A percentile compares a stretch with the other conserved stretches of the same genome.
Conservation (phyloP, 2,329 filamentous ascomycete genomes). For the Botrytis byssoidea region DNA sequence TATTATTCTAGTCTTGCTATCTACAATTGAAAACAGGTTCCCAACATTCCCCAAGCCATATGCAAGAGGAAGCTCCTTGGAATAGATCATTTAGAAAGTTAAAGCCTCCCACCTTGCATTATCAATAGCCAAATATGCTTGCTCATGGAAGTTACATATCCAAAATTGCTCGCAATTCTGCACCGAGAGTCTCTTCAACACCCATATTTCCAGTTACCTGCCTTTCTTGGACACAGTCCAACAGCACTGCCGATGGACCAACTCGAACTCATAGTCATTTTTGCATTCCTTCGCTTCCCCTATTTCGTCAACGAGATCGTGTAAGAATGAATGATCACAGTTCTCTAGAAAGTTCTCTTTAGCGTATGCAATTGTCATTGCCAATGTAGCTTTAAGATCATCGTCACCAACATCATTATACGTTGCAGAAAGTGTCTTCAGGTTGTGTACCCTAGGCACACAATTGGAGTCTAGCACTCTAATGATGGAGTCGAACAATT, state of each 20-base stretch:
- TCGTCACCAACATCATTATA: neutral
- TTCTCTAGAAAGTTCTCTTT: neutral
- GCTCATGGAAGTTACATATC: neutral
- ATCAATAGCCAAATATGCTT: neutral
- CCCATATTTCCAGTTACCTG: too few species aligned
- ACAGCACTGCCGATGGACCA: neutral
- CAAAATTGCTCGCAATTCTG: neutral
- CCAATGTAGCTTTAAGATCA: neutral
- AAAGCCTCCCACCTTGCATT: too few species aligned
- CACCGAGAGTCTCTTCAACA: neutral
- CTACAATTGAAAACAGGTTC: neutral
- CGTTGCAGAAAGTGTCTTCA: neutral
- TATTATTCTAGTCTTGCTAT: neutral
- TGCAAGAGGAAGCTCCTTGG: neutral
- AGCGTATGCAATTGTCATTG: neutral
- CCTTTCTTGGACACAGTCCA: neutral
- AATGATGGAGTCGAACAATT: neutral
- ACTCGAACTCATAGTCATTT: neutral
- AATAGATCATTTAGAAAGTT: too few species aligned
- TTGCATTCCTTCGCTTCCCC: neutral
- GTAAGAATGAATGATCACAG: neutral
- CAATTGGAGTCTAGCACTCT: neutral
- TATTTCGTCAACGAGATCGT: neutral
- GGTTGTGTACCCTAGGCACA: neutral
- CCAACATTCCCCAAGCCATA: neutral